These are phyloP conservation scores for Pleurotus platypus DNA, from an alignment of 768 basidiomycete genomes.

Conservation along the genomic window DNA sequence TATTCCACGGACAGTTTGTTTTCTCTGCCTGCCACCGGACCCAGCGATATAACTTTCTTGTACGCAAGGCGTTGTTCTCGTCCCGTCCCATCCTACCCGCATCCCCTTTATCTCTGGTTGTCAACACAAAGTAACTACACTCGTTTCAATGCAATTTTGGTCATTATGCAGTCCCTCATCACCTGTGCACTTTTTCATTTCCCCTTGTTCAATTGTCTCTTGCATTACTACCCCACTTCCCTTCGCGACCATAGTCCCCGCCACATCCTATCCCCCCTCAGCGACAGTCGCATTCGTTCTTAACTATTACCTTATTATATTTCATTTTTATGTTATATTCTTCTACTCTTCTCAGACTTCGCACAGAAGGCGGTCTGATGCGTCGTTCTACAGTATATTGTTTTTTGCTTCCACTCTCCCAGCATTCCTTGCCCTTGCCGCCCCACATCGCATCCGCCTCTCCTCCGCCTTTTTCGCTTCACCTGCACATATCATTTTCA, in stretches of 20 bases:
- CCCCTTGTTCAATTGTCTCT: slow-evolving; percentile 5
- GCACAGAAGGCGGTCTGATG: slow-evolving; percentile 2
- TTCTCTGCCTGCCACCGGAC: slow-evolving; percentile 27
- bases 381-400: slow-evolving; percentile 23
- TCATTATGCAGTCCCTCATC: slow-evolving; percentile 10
- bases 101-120: slow-evolving; percentile 37
- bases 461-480: slow-evolving; percentile 24
- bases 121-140: slow-evolving; percentile 33
- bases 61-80: slow-evolving; percentile 18
- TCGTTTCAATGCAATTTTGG: slow-evolving; percentile 25
- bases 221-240: slow-evolving; percentile 14
- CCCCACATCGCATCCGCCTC: slow-evolving; percentile 17
- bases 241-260: slow-evolving; percentile 5
- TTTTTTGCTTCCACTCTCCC: slow-evolving; percentile 20
- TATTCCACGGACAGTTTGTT: slow-evolving; percentile 25
- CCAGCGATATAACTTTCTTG: slow-evolving; percentile 26
- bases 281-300: slow-evolving; percentile 49
- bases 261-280: slow-evolving; percentile 10
- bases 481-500: slow-evolving; percentile 40
- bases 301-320: slow-evolving; percentile 79
- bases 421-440: slow-evolving; percentile 6
- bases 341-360: slow-evolving; percentile 17
- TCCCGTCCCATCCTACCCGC: slow-evolving; percentile 21
- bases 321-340: slow-evolving; percentile 24
- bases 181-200: slow-evolving; percentile 12